Base-by-base conservation (phyloP, 805 yeast species). In the Yamadazyma ubonensis region DNA sequence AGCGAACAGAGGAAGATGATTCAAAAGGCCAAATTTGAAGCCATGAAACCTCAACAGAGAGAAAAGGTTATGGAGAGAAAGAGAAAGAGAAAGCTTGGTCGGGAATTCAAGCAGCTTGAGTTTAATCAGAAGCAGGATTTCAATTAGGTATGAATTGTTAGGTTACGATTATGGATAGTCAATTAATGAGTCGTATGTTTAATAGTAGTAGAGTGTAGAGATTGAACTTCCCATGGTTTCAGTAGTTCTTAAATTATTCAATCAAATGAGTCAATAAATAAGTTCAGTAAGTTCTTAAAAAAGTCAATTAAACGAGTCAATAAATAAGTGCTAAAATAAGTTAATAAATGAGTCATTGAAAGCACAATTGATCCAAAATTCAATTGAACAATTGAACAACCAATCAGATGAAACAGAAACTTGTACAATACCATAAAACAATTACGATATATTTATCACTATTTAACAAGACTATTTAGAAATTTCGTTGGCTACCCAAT, bases 41-140 rank as follows among this genome's bases (percentile, higher is more conserved):
- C 70, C 43, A 81, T 86, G 90, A 81, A 75, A 62, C 61, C 79
- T 9, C 67, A 68, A 36, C 90, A 85, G 63, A 73, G 89, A 54
- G 89, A 83, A 46, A 86, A 83, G 73, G 86, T 80, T 28, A 77
- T 86, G 78, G 93, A 85, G 65, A 79, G 91, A 66, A 89, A 82
- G 79, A 79, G 91, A 60, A 86, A 82, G 85, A 83, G 78, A 74
- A 78, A 81, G 67, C 70, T 81, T 64, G 90, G 96, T 59, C 79
- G 81, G 64, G 95, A 86, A 62, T 82, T 88, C 71, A 73, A 70
- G 52, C 70, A 67, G 50, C 61, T 69, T 56, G 73, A 70, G 48
- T 68, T 65, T 48, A 53, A 40, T 10, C 12, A 22, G 7, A 18
- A 16, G 9, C 20, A 21, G 6, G 23, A 21, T 21, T 21, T 9